phyloP scores from a whole-genome alignment of 805 yeast species.

The Grigorovia transvaalensis region DNA sequence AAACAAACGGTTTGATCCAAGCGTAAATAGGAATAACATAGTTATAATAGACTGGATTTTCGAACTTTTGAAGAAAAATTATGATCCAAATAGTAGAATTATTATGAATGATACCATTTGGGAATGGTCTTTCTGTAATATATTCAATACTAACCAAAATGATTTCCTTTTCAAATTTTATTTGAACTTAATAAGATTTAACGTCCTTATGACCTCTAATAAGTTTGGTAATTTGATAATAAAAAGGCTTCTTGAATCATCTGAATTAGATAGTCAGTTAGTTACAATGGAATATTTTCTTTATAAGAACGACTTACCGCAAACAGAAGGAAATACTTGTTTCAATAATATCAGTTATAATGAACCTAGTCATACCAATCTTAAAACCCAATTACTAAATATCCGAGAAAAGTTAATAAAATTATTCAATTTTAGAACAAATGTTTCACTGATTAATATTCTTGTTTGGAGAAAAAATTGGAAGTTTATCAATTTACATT shows the following conservation, averaged over 20 bases:
- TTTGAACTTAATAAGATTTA: slow-evolving; percentile 16
- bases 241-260: slow-evolving; percentile 17
- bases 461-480: slow-evolving; percentile 12
- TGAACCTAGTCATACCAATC: too few species aligned
- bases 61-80: background rate
- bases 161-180: slow-evolving; percentile 3
- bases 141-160: background rate
- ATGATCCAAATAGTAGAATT: background rate
- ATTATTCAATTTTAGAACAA: slow-evolving; percentile 16
- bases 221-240: background rate
- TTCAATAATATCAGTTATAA: too few species aligned
- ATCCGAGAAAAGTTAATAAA: slow-evolving; percentile 12
- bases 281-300: slow-evolving; percentile 22
- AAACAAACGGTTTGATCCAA: background rate
- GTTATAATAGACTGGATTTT: background rate
- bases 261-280: slow-evolving; percentile 19
- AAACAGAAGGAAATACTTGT: too few species aligned
- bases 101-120: background rate
- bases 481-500: slow-evolving; percentile 12
- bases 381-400: background rate
- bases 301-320: slow-evolving; percentile 1
- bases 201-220: slow-evolving; percentile 12
- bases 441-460: slow-evolving; percentile 10
- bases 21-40: background rate
- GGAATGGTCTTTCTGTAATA: background rate